Evolutionary conservation across 495 filamentous ascomycete genomes (phyloP), one percentile per base, ranked within the genome.

Genomic region (Xylaria cubensis): DNA sequence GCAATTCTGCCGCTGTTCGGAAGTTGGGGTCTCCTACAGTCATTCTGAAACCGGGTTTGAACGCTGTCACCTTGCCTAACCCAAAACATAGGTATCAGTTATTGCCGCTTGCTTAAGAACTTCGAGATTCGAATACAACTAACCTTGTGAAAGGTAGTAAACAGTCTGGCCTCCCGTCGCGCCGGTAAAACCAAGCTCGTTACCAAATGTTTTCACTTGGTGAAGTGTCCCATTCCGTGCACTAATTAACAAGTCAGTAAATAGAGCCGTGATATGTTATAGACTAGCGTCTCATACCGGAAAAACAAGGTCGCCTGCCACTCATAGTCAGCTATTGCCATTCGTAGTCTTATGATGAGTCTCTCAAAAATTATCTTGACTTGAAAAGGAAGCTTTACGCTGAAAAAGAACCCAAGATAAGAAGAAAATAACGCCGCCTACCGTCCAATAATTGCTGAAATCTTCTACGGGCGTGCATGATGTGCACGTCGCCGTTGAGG

Each of bases 11-110:
- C 26, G 74, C 76, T 13, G 79, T 83, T 75, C 76, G 80, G 77
- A 78, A 80, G 73, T 17, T 76, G 24, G 80, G 80, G 75, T 84
- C 80, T 17, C 83, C 84, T 55, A 84, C 82, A 2, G 82, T 76
- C 84, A 86, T 86, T 39, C 84, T 78, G 77, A 86, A 86, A 19
- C 84, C 83, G 56, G 80, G 75, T 67, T 77, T 76, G 74, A 85
- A 85, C 7, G 82, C 80, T 1, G 82, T 85, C 55, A 80, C 78
- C 68, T 79, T 80, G 69, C 77, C 74, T 36, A 77, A 77, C 34
- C 44, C 34, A 26, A 0, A 1, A 42, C 32, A 39, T 26, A 67
- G 3, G 8, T 10, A 9, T 67, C 29, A 55, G 48, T 41, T 4
- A 41, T 5, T 39, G 5, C n/a, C n/a, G 19, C 8, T 67, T 36